Evolutionary conservation across 176 grass and related monocot genomes (phyloP), one percentile per base, ranked within the genome.

Genomic region (Bonia amplexicaulis): DNA sequence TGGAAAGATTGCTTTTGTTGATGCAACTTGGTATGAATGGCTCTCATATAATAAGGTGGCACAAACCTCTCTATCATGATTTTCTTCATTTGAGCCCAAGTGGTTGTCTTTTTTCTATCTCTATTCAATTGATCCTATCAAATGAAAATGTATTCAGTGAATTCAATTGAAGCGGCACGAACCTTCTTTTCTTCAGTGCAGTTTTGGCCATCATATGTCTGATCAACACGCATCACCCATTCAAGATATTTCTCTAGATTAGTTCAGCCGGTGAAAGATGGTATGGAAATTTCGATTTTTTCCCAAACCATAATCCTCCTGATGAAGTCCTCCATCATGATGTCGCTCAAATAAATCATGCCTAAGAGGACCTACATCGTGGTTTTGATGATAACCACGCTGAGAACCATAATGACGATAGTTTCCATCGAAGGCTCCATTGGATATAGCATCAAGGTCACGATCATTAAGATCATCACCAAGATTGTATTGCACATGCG

Each of bases 41-140:
- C 7, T 19, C 16, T 1, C 2, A 7, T 6, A 19, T 7, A 19
- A 7, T 53, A 53, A 7, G 16, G 6, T 53, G 6, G 5, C 16
- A 53, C 5, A 33, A 53, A 19, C 0, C 9, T 2, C 1, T 19
- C 16, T 53, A 0, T 19, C 6, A 7, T 53, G 16, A 53, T 53
- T 0, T 53, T 0, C 51, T 53, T 19, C 16, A 19, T 19, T 6
- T 19, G 6, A 53, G 6, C 17, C 17, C 7, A 54, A 20, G 52
- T 54, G 0, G 0, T 20, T 2, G 6, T 6, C 2, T 0, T 8
- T 20, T 20, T 20, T 2, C 6, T 7, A 8, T 54, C 1, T 2
- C 52, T 54, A 8, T 54, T 54, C 6, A 47, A 47, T 0, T 47
- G 45, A 47, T 47, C 12, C 45, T 12, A 12, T 12, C 45, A 47